phyloP scores from a whole-genome alignment of 2,329 filamentous ascomycete genomes.

The Colletotrichum sp. region DNA sequence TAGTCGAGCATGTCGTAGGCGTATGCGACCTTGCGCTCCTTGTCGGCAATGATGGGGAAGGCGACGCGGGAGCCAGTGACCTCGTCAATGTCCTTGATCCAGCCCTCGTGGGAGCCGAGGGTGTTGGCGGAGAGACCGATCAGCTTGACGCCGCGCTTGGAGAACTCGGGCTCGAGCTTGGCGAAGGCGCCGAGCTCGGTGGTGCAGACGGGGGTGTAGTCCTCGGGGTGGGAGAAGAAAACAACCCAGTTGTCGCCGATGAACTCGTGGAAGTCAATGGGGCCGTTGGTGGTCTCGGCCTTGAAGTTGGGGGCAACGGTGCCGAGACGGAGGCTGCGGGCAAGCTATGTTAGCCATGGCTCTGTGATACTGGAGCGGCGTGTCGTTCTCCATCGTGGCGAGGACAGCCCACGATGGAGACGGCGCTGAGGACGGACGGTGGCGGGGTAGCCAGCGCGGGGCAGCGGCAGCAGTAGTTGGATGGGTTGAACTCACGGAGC shows the following conservation, averaged over 20 bases:
- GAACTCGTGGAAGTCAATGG: conserved; percentile 84
- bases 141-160: conserved; percentile 86
- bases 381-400: neutral
- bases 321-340: conserved; percentile 65
- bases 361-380: neutral
- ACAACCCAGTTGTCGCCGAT: conserved; percentile 81
- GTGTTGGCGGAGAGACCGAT: conserved; percentile 91
- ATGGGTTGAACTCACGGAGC: conserved; percentile 21
- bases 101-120: conserved; percentile 80
- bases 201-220: conserved; percentile 95
- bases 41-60: conserved; percentile 85
- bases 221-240: conserved; percentile 85
- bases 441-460: neutral
- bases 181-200: conserved; percentile 94
- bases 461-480: neutral
- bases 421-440: neutral
- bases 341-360: neutral
- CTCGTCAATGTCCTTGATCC: conserved; percentile 90
- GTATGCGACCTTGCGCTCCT: conserved; percentile 76
- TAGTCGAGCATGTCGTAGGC: conserved; percentile 85
- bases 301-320: conserved; percentile 79
- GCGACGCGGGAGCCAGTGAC: conserved; percentile 71
- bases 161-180: conserved; percentile 87
- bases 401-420: neutral
- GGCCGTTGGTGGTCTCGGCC: conserved; percentile 78